Conservation (phyloP, 495 filamentous ascomycete species). For the Daldinia concentrica region DNA sequence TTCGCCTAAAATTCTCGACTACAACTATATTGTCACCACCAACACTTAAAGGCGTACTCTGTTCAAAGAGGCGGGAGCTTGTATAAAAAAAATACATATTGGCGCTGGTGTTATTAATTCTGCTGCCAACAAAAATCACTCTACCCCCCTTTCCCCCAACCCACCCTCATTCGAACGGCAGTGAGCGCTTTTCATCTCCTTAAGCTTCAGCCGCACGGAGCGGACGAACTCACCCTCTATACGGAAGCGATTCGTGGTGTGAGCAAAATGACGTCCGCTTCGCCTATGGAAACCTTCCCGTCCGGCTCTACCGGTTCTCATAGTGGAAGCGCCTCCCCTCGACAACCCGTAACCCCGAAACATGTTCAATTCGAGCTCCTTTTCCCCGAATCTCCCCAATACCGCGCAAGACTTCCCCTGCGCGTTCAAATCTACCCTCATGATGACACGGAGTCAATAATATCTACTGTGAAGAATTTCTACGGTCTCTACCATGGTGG, state of each 20-base stretch:
- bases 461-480: constrained; percentile 97
- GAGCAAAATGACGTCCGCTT: constrained; percentile 60
- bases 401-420: constrained; percentile 84
- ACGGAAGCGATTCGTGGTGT: constrained; percentile 41
- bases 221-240: constrained; percentile 29
- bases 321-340: constrained; percentile 58
- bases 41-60: constrained; percentile 15
- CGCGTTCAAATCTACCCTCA: constrained; percentile 90
- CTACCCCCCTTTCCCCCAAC: constrained; percentile 22
- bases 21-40: constrained; percentile 27
- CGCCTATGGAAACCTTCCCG: constrained; percentile 50
- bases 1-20: constrained; percentile 19
- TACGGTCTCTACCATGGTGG: constrained; percentile 83
- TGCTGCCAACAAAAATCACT: constrained; percentile 36
- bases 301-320: constrained; percentile 46
- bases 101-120: constrained; percentile 37
- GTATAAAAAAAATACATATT: constrained; percentile 25
- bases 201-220: constrained; percentile 20
- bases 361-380: constrained; percentile 87
- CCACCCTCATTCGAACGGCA: constrained; percentile 29
- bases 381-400: constrained; percentile 74
- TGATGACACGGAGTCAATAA: constrained; percentile 95
- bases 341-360: constrained; percentile 67
- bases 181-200: constrained; percentile 46
- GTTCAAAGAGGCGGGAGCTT: constrained; percentile 16